phyloP scores from a whole-genome alignment of 768 basidiomycete species.

The Pleurotus ostreatus region DNA sequence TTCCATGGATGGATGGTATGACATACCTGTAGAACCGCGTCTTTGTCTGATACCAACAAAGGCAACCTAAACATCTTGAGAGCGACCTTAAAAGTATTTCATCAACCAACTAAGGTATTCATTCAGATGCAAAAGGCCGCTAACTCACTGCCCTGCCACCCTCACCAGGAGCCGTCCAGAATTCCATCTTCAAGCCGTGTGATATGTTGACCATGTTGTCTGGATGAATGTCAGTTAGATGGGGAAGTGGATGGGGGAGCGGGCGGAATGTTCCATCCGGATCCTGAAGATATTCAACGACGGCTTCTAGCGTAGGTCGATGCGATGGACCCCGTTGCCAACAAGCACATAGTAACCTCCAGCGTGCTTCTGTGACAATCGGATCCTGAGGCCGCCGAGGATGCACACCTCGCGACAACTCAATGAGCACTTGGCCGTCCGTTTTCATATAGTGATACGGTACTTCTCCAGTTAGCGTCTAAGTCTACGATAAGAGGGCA shows the following conservation, averaged over 20 bases:
- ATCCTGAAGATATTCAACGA: neutral
- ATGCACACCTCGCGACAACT: neutral
- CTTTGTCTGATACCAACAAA: no score
- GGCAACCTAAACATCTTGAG: no score
- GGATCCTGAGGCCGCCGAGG: constrained; percentile 1
- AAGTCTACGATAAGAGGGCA: neutral
- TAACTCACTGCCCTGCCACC: no score
- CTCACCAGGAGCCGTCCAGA: neutral
- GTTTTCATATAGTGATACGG: constrained; percentile 9
- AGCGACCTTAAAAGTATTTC: no score
- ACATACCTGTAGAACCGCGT: no score
- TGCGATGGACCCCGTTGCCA: neutral
- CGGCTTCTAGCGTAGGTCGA: constrained; percentile 1
- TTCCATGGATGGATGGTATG: no score
- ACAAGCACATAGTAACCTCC: constrained; percentile 6
- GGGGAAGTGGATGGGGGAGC: neutral
- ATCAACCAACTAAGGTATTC: no score
- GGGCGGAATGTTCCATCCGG: neutral
- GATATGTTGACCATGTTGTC: neutral
- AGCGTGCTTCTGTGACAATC: neutral
- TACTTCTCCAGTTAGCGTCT: constrained; percentile 8
- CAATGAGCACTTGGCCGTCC: constrained; percentile 5
- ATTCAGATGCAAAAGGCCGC: no score
- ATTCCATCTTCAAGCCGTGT: neutral
- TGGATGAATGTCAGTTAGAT: neutral